Conservation (phyloP, 495 filamentous ascomycete species). For the Xylaria scruposa region DNA sequence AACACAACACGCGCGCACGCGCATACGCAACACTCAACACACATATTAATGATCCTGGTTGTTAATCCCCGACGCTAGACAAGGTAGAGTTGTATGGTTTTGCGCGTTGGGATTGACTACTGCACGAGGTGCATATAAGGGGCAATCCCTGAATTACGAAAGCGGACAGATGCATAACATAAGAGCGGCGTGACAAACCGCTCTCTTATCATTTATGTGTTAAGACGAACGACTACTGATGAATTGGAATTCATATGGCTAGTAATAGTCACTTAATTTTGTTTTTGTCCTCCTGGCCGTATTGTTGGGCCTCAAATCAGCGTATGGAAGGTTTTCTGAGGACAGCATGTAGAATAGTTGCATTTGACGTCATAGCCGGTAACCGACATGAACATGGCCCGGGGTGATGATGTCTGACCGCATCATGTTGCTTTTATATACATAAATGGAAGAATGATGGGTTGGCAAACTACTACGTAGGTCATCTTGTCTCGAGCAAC, state of each 20-base stretch:
- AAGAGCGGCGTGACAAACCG: constrained; percentile 11
- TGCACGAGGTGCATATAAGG: constrained; percentile 22
- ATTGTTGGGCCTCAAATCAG: neutral
- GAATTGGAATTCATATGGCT: neutral
- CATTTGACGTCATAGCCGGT: constrained; percentile 4
- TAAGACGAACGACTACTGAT: neutral
- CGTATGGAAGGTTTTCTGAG: neutral
- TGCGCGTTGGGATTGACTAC: constrained; percentile 21
- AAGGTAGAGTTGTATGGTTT: constrained; percentile 19
- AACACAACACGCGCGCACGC: neutral
- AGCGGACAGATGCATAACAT: constrained; percentile 18
- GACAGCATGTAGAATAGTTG: neutral
- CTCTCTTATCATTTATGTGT: neutral
- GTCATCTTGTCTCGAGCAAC: neutral
- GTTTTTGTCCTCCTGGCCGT: neutral
- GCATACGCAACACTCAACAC: neutral
- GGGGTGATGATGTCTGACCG: constrained; percentile 11
- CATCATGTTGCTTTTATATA: neutral
- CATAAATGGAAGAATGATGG: neutral
- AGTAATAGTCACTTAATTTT: constrained; percentile 5
- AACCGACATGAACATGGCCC: neutral
- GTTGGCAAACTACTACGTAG: neutral
- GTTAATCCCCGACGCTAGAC: constrained; percentile 17
- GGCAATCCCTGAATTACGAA: constrained; percentile 16
- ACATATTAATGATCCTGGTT: constrained; percentile 13